Conservation (phyloP, 768 basidiomycete species). For the Collybiopsis luxurians region DNA sequence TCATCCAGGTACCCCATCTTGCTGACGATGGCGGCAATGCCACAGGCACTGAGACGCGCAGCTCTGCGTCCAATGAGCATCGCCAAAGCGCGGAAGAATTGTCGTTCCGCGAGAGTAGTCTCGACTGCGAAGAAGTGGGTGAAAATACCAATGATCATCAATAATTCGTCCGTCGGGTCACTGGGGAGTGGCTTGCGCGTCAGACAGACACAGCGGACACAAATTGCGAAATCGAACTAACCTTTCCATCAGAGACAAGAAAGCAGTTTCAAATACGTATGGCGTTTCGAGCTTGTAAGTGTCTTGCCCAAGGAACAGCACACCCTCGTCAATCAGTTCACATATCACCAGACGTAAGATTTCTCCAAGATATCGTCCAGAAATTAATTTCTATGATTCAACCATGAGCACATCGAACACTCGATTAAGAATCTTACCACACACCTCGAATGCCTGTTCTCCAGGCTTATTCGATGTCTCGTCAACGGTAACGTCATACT, state of each 20-base stretch:
- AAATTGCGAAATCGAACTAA: conserved; percentile 30
- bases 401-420: background rate
- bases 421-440: background rate
- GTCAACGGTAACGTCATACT: conserved; percentile 91
- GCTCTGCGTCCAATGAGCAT: conserved; percentile 87
- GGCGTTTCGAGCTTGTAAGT: conserved; percentile 97
- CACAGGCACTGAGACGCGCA: conserved; percentile 89
- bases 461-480: conserved; percentile 94
- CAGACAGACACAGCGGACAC: background rate
- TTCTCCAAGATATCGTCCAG: conserved; percentile 94
- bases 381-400: conserved; percentile 86
- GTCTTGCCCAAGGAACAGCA: conserved; percentile 96
- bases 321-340: conserved; percentile 95
- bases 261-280: conserved; percentile 93
- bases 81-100: conserved; percentile 95
- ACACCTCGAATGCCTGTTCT: conserved; percentile 90
- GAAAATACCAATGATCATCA: conserved; percentile 97
- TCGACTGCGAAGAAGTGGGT: conserved; percentile 95
- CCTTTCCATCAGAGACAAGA: conserved; percentile 97
- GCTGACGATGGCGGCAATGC: conserved; percentile 94
- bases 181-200: conserved; percentile 35
- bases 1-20: conserved; percentile 94
- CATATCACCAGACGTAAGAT: conserved; percentile 92
- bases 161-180: conserved; percentile 93
- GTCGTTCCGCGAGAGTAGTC: conserved; percentile 93